Conservation (phyloP, 202 grass and related monocot species). For the Setaria viridis region DNA sequence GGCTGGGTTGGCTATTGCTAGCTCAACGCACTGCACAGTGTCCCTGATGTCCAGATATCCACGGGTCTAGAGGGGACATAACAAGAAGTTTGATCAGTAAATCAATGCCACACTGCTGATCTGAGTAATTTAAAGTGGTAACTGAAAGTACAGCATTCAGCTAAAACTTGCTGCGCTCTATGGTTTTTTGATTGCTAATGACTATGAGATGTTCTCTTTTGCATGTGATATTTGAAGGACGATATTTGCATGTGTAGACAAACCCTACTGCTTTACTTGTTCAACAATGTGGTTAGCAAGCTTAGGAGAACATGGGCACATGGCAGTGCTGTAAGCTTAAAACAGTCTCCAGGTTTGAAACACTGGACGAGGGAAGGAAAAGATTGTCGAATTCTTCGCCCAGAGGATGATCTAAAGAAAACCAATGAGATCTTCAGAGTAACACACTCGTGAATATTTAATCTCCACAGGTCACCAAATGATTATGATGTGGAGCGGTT, state of each 20-base stretch:
- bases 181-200: not conserved
- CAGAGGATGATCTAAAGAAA: not conserved
- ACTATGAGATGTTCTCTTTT: constrained; percentile 7
- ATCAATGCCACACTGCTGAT: not conserved
- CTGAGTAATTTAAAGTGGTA: not conserved
- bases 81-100: constrained; percentile 29
- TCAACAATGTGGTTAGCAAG: not conserved
- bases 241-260: not conserved
- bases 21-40: constrained; percentile 87
- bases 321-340: not conserved
- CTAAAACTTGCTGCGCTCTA: not conserved
- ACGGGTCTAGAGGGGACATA: constrained; percentile 60
- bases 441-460: not conserved
- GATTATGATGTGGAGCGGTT: constrained; percentile 1
- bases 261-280: not conserved
- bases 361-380: not conserved
- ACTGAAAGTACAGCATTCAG: not conserved
- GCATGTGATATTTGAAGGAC: not conserved
- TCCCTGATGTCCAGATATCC: constrained; percentile 97
- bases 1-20: constrained; percentile 91
- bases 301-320: not conserved
- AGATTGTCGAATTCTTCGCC: not conserved
- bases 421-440: not conserved
- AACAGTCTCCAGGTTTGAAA: not conserved
- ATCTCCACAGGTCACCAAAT: not conserved